phyloP scores from a whole-genome alignment of 1,139 yeast species.

The Kodamaea derodonti region DNA sequence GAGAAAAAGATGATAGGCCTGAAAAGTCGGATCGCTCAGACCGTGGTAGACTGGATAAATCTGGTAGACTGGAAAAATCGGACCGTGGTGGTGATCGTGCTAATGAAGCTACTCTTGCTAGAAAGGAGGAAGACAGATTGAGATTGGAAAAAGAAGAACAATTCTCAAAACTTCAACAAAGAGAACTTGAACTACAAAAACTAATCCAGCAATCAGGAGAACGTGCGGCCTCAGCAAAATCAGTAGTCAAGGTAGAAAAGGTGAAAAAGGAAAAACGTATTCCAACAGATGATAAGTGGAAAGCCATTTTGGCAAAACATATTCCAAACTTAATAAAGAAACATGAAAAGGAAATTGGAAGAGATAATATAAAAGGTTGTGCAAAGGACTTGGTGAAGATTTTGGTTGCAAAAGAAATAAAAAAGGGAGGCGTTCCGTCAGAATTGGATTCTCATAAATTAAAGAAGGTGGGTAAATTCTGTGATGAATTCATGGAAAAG shows the following conservation, averaged over 20 bases:
- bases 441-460: constrained; percentile 62
- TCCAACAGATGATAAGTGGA: constrained; percentile 47
- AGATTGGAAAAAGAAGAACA: constrained; percentile 30
- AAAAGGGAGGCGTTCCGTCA: constrained; percentile 50
- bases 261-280: neutral
- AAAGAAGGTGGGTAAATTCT: constrained; percentile 64
- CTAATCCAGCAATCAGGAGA: constrained; percentile 33
- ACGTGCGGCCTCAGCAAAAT: constrained; percentile 7
- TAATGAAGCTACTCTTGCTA: constrained; percentile 19
- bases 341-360: constrained; percentile 63
- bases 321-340: constrained; percentile 78
- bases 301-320: constrained; percentile 60
- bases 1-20: neutral
- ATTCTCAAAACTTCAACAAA: constrained; percentile 20
- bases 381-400: constrained; percentile 71
- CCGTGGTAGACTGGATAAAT: constrained; percentile 4
- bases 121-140: constrained; percentile 34
- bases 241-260: constrained; percentile 12
- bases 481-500: constrained; percentile 70
- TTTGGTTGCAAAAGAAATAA: constrained; percentile 62
- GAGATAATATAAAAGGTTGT: constrained; percentile 70
- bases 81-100: constrained; percentile 4
- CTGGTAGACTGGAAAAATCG: neutral
- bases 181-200: constrained; percentile 35
- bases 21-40: constrained; percentile 1